Conservation (phyloP, 2,329 filamentous ascomycete genomes). For the Aschersonia sp. region DNA sequence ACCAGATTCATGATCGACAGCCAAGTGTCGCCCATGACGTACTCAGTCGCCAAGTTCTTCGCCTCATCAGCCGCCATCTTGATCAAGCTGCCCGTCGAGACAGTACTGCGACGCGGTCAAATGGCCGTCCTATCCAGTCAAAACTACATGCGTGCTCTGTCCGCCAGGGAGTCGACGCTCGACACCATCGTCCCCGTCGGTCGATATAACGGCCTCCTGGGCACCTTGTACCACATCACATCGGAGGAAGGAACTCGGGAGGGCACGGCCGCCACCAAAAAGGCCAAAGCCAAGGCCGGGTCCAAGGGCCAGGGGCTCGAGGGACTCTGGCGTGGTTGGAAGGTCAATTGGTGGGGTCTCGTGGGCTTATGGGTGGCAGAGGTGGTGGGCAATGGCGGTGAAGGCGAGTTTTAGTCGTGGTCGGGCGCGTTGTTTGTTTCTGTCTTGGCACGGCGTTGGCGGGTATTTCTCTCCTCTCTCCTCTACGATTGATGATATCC, state of each 20-base stretch:
- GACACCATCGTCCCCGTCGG: conserved; percentile 71
- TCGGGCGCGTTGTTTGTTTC: background rate
- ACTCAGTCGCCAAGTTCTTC: conserved; percentile 70
- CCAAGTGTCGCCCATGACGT: conserved; percentile 64
- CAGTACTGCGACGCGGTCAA: conserved; percentile 78
- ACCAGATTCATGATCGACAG: conserved; percentile 76
- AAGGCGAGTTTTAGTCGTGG: conserved; percentile 38
- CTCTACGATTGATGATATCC: conserved; percentile 19
- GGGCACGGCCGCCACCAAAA: conserved; percentile 16
- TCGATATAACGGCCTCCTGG: conserved; percentile 72
- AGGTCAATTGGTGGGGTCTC: conserved; percentile 43
- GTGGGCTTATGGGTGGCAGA: conserved; percentile 56
- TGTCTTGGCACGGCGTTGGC: conserved; percentile 3
- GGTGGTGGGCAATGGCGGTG: conserved; percentile 45
- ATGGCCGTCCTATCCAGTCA: conserved; percentile 52
- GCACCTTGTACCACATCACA: conserved; percentile 79
- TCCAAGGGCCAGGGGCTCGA: conserved; percentile 5
- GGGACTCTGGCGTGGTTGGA: conserved; percentile 25
- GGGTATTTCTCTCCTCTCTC: conserved; percentile 3
- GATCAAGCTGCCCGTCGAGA: conserved; percentile 81
- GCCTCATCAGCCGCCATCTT: conserved; percentile 70
- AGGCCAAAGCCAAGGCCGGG: conserved; percentile 17
- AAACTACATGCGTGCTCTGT: conserved; percentile 33
- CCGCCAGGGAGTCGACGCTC: conserved; percentile 26
- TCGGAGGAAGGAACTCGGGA: conserved; percentile 62